A percentile compares a stretch with the other conserved stretches of the same genome.
Evolutionary conservation across 1,139 yeast species (phyloP).

Genomic region (Geotrichum restrictum): DNA sequence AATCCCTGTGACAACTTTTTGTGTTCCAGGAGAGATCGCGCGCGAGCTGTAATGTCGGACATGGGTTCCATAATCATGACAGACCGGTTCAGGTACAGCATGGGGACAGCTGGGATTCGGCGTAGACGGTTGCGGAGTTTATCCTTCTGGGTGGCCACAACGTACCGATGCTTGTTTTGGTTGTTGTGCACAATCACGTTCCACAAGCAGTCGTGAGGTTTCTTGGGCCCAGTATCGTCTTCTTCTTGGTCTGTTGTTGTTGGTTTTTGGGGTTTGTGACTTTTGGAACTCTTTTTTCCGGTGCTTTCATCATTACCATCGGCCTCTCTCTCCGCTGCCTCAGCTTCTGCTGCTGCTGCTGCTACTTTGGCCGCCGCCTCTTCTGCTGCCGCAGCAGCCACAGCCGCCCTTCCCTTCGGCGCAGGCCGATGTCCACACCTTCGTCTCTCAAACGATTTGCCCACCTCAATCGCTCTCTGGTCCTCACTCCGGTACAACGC

Average conservation of each 20-base stretch:
- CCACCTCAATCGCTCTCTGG: slow-evolving; percentile 71
- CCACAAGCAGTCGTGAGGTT: slow-evolving; percentile 72
- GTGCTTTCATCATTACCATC: neutral
- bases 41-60: slow-evolving; percentile 62
- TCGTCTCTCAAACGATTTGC: slow-evolving; percentile 79
- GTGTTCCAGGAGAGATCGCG: slow-evolving; percentile 54
- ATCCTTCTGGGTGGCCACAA: slow-evolving; percentile 78
- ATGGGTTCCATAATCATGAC: slow-evolving; percentile 96
- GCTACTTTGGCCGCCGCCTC: neutral
- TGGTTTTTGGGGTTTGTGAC: neutral
- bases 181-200: slow-evolving; percentile 69
- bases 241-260: neutral
- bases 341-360: slow-evolving; percentile 15
- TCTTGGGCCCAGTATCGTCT: slow-evolving; percentile 33
- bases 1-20: slow-evolving; percentile 72
- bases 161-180: slow-evolving; percentile 80
- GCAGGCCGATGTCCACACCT: slow-evolving; percentile 50
- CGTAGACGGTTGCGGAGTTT: slow-evolving; percentile 65
- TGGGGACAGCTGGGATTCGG: slow-evolving; percentile 81
- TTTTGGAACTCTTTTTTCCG: neutral
- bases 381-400: neutral
- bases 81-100: slow-evolving; percentile 78
- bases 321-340: slow-evolving; percentile 15
- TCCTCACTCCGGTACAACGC: slow-evolving; percentile 68
- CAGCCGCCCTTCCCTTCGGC: slow-evolving; percentile 10